Evolutionary conservation across 495 filamentous ascomycete species (phyloP), one percentile per base, ranked within the genome.

Genomic region (Hypoxylon cercidicola): DNA sequence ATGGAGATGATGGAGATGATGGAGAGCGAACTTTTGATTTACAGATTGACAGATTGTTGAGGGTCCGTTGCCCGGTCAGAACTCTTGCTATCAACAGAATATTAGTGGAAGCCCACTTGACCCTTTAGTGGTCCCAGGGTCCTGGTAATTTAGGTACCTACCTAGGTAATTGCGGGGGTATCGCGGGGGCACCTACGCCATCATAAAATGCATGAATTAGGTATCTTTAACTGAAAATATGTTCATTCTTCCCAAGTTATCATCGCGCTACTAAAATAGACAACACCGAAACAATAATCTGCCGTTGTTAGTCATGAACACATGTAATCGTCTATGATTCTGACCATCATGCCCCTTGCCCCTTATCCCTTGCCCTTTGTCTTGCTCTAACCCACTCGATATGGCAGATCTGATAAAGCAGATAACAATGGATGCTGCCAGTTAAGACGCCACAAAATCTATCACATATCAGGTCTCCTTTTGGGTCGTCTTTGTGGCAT

Each of bases 401-500:
- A 35, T 45, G 34, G 46, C 39, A 15, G 1, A 3, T 11, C 34
- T 9, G 3, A 37, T 5, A 21, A 21, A 23, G 9, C 6, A 41
- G 32, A 61, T 30, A 48, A 21, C 49, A 23, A 37, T 28, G 28
- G 21, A 44, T 13, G 45, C 32, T n/a, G 32, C 35, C 32, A 16
- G 19, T 46, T 23, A 43, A 28, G 58, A 43, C 43, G 15, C 19
- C 10, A 54, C 23, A 34, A 8, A 6, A 39, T 50, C 39, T 32
- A 48, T 37, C 12, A 11, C 35, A 28, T 28, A 7, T 44, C 60
- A 65, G 47, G 37, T 68, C 39, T 40, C 60, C 48, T 64, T 61
- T 43, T 71, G 23, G 39, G 40, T 51, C 23, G 35, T 54, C 44
- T 66, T 58, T 12, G 73, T 71, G 41, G 44, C 53, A 71, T 83